Evolutionary conservation across 2,329 filamentous ascomycete genomes (phyloP).

Genomic region (Cytospora paraplurivora): DNA sequence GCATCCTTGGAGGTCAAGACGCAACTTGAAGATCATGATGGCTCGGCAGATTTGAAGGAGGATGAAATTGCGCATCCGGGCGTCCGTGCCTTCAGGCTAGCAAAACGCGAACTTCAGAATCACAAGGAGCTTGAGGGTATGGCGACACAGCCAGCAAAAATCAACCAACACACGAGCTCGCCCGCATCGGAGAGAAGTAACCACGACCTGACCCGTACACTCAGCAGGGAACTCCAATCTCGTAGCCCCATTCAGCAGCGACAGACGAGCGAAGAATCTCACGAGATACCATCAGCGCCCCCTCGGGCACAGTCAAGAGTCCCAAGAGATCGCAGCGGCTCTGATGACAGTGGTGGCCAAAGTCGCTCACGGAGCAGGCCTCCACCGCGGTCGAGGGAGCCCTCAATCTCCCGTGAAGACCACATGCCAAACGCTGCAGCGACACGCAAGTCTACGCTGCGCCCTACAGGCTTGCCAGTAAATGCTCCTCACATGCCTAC

Average conservation of each 20-base stretch:
- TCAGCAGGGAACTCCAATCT: constrained; percentile 48
- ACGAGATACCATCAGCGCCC: constrained; percentile 34
- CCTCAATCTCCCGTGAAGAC: constrained; percentile 42
- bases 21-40: constrained; percentile 28
- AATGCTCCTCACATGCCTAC: constrained; percentile 53
- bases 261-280: constrained; percentile 47
- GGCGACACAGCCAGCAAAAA: constrained; percentile 39
- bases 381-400: constrained; percentile 42
- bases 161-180: constrained; percentile 7
- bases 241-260: constrained; percentile 47
- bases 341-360: constrained; percentile 52
- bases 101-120: constrained; percentile 57
- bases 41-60: constrained; percentile 34
- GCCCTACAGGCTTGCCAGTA: constrained; percentile 52
- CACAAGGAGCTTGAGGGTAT: constrained; percentile 56
- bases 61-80: constrained; percentile 51
- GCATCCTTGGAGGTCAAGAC: constrained; percentile 9
- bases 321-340: constrained; percentile 57
- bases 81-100: constrained; percentile 59
- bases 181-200: constrained; percentile 9
- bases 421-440: constrained; percentile 37
- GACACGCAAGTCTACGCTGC: constrained; percentile 38
- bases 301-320: constrained; percentile 37
- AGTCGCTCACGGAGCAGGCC: constrained; percentile 45
- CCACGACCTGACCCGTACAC: constrained; percentile 36